A percentile compares a stretch with the other conserved stretches of the same genome.
Evolutionary conservation across 1,284 basidiomycete species (phyloP).

Genomic region (Melampsora larici-populina): DNA sequence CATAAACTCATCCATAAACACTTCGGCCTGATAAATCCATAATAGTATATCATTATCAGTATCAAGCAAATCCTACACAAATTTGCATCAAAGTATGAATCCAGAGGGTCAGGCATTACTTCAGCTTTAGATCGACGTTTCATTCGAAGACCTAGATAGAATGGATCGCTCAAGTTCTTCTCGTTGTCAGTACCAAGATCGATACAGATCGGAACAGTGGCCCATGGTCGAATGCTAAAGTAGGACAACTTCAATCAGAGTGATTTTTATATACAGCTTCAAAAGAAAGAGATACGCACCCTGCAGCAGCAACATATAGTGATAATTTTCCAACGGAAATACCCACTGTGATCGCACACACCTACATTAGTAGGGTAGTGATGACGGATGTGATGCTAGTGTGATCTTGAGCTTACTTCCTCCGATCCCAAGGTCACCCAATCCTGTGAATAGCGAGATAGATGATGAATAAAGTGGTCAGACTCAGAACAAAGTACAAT

Average conservation of each 20-base stretch:
- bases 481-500: not conserved
- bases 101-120: conserved; percentile 54
- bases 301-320: conserved; percentile 82
- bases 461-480: not conserved
- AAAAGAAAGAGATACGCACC: conserved; percentile 57
- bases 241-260: conserved; percentile 5
- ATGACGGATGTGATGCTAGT: no score
- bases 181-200: conserved; percentile 86
- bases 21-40: conserved; percentile 53
- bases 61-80: not conserved
- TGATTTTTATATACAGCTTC: not conserved
- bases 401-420: conserved; percentile 44
- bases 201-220: conserved; percentile 78
- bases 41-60: not conserved
- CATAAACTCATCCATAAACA: conserved; percentile 94
- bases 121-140: conserved; percentile 66
- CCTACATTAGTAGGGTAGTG: conserved; percentile 16
- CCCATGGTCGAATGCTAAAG: conserved; percentile 74
- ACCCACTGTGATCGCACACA: conserved; percentile 63
- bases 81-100: no score
- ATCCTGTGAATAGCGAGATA: conserved; percentile 44
- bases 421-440: conserved; percentile 72
- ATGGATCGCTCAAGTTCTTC: conserved; percentile 74
- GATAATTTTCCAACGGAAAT: conserved; percentile 91
- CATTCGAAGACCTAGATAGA: conserved; percentile 81